Evolutionary conservation across 768 basidiomycete species (phyloP).

Genomic region (Serendipita sp.): DNA sequence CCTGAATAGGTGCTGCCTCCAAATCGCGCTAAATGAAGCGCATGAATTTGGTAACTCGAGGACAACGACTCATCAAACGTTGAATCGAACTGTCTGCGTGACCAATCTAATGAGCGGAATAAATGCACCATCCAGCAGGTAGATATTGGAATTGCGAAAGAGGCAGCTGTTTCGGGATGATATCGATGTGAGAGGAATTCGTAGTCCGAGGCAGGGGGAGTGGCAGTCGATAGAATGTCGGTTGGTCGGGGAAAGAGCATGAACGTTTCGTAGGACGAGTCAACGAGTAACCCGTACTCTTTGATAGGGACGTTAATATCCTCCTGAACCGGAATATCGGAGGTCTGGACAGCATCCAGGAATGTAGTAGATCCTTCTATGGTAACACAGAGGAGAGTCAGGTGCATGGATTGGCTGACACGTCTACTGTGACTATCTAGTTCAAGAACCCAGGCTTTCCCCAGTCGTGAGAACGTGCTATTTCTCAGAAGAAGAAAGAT

Average conservation of each 20-base stretch:
- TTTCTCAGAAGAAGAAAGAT: not conserved
- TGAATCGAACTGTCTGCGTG: not conserved
- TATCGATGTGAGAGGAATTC: not conserved
- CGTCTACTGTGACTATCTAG: not conserved
- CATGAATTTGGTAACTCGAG: conserved; percentile 3
- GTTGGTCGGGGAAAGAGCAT: not conserved
- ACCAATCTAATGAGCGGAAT: not conserved
- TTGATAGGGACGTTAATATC: not conserved
- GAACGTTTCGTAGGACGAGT: not conserved
- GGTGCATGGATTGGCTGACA: not conserved
- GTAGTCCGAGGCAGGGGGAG: not conserved
- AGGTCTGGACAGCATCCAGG: not conserved
- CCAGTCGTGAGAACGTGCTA: not conserved
- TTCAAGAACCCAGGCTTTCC: not conserved
- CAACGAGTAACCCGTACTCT: not conserved
- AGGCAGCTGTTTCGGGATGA: not conserved
- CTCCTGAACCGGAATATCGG: not conserved
- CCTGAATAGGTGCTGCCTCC: not conserved
- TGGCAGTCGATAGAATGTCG: not conserved
- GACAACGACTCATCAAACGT: not conserved
- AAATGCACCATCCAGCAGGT: conserved; percentile 2
- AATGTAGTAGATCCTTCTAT: not conserved
- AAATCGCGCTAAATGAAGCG: not conserved
- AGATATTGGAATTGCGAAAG: not conserved
- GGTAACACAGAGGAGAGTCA: not conserved